Evolutionary conservation across 106 monocot species (phyloP), one percentile per base, ranked within the genome.

Genomic region (Acorus calamus): DNA sequence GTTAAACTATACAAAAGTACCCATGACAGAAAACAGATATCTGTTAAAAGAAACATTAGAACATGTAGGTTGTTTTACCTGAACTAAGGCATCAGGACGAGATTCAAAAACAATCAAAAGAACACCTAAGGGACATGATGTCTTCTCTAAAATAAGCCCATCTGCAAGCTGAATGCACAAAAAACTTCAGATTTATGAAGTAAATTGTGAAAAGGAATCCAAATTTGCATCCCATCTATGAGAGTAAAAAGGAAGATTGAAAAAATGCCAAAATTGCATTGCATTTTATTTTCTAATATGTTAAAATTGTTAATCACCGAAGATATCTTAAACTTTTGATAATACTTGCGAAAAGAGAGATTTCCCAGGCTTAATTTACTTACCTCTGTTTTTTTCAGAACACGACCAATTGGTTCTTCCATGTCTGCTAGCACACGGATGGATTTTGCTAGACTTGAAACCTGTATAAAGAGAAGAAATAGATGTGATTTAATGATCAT

Each of bases 51-150:
- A 28, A 28, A 28, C 28, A 28, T 1, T 1, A 1, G 28, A 28
- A 28, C 28, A 28, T 28, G 28, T 28, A 28, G 28, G 28, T 28
- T 28, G 2, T 41, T 67, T 63, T 81, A 93, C 93, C 93, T 94
- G 93, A 60, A 94, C 94, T 50, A 94, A 70, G 51, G 89, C 94
- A 84, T 94, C 94, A 66, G 94, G 89, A 48, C 94, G 81, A 60
- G 94, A 89, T 56, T 94, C 94, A 80, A 94, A 94, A 59, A 94
- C 69, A 73, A 89, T 94, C 9, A 94, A 59, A 4, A 94, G 81
- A 74, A 94, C 94, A 57, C 89, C 94, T 65, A 94, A 67, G 42
- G 93, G 85, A 46, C 66, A 71, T 13, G 85, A 82, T 62, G 78
- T 85, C 64, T 93, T 88, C 64, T 93, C 88, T 55, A 88, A 82